These are phyloP conservation scores for Kalanchoe fedtschenkoi DNA, from an alignment of 164 flowering plant genomes.

Conservation along the genomic window DNA sequence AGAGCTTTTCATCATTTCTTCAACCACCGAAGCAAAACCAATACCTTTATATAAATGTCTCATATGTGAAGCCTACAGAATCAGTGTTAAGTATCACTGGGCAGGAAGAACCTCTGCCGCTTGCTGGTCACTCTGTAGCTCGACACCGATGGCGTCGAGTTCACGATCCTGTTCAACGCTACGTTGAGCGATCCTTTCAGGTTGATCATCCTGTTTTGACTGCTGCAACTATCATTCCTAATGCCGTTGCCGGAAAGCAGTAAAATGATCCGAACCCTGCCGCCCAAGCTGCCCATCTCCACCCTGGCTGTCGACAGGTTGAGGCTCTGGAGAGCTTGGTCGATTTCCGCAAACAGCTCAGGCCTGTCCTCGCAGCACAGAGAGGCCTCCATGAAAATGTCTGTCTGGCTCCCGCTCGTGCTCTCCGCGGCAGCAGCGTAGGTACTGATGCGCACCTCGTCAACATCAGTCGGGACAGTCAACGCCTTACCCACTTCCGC, in stretches of 20 bases:
- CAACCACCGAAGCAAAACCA: too few relatives aligned
- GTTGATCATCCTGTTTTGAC: not conserved
- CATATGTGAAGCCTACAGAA: too few relatives aligned
- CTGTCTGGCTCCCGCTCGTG: slow-evolving; percentile 2
- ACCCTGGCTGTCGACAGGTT: slow-evolving; percentile 41
- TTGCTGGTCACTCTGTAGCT: slow-evolving; percentile 36
- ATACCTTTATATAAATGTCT: too few relatives aligned
- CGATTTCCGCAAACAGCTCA: slow-evolving; percentile 47
- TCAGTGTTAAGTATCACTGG: too few relatives aligned
- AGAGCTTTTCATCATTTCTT: too few relatives aligned
- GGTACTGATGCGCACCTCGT: slow-evolving; percentile 42
- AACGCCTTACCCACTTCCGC: slow-evolving; percentile 27
- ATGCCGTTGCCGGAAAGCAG: slow-evolving; percentile 19
- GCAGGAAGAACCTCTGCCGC: slow-evolving; percentile 51
- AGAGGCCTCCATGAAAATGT: slow-evolving; percentile 44
- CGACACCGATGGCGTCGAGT: slow-evolving; percentile 18
- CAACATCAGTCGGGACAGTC: slow-evolving; percentile 50
- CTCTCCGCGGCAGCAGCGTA: not conserved
- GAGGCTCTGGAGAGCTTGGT: slow-evolving; percentile 38
- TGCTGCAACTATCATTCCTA: too few relatives aligned
- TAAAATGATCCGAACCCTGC: slow-evolving; percentile 35
- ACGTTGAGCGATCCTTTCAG: slow-evolving; percentile 29
- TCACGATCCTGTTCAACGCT: slow-evolving; percentile 24
- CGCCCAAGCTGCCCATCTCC: slow-evolving; percentile 58
- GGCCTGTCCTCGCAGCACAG: slow-evolving; percentile 78